Percentiles rank a stretch among this genome's conserved stretches.
These are phyloP conservation scores for Tulasnella sp. DNA, from an alignment of 768 basidiomycete genomes.

Conservation along the genomic window DNA sequence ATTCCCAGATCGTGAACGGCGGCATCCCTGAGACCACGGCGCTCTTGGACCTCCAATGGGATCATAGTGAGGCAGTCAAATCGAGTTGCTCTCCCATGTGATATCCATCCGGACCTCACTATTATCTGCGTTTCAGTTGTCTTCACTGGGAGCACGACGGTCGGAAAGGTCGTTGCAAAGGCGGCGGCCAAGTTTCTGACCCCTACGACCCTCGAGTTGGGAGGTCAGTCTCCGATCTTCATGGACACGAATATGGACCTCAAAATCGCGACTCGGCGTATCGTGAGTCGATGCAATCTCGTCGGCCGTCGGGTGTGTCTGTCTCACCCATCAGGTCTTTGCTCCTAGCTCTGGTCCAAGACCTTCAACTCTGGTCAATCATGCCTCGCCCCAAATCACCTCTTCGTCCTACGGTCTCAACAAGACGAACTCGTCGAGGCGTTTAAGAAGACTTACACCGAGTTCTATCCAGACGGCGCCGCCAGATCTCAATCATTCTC, in stretches of 20 bases:
- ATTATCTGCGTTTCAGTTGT: conserved; percentile 21
- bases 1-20: conserved; percentile 60
- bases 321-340: too few species aligned
- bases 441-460: conserved; percentile 29
- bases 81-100: not conserved
- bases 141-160: conserved; percentile 38
- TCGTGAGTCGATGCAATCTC: conserved; percentile 24
- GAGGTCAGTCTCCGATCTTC: conserved; percentile 63
- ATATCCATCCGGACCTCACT: conserved; percentile 21
- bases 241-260: conserved; percentile 61
- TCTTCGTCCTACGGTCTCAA: conserved; percentile 37
- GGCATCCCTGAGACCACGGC: conserved; percentile 52
- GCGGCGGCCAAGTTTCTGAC: conserved; percentile 72
- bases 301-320: too few species aligned
- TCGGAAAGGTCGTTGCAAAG: conserved; percentile 54
- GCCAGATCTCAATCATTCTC: conserved; percentile 22
- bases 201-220: conserved; percentile 32
- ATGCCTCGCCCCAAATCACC: conserved; percentile 53
- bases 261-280: conserved; percentile 50
- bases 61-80: conserved; percentile 35
- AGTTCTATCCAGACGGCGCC: conserved; percentile 43
- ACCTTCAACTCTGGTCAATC: conserved; percentile 62
- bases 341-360: conserved; percentile 54
- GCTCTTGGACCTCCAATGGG: conserved; percentile 63
- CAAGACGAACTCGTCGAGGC: conserved; percentile 39